phyloP scores from a whole-genome alignment of 371 early-diverging fungal genomes.

The Nematocida homosporus region DNA sequence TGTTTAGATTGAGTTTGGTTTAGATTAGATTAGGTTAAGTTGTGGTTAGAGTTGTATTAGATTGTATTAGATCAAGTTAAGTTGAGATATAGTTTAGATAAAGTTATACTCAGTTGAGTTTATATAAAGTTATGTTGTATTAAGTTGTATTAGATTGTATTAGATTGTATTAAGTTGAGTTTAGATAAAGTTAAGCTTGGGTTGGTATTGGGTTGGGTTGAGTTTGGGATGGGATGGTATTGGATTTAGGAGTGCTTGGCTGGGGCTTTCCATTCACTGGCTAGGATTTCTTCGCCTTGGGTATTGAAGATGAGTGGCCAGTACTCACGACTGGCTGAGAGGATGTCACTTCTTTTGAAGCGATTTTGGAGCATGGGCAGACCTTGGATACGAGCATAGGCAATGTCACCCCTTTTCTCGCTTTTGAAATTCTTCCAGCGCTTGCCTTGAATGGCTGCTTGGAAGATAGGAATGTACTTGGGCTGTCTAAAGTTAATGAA shows the following conservation, averaged over 20 bases:
- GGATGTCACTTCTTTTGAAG: conserved; percentile 73
- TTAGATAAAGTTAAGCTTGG: too few species aligned
- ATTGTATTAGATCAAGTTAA: too few species aligned
- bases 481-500: conserved; percentile 78
- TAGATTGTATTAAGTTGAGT: too few species aligned
- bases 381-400: conserved; percentile 83
- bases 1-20: too few species aligned
- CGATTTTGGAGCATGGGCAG: conserved; percentile 74
- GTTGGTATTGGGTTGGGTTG: too few species aligned
- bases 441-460: conserved; percentile 74
- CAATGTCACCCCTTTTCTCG: conserved; percentile 76
- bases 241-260: too few species aligned
- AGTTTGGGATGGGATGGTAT: too few species aligned
- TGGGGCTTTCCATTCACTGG: conserved; percentile 24
- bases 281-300: conserved; percentile 36
- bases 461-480: conserved; percentile 71
- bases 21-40: not conserved
- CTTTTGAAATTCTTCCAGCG: conserved; percentile 77
- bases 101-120: too few species aligned
- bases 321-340: conserved; percentile 47
- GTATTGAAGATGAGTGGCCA: conserved; percentile 48
- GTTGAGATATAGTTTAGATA: too few species aligned
- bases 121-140: too few species aligned
- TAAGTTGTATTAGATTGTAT: too few species aligned
- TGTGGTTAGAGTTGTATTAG: not conserved